A percentile compares a stretch with the other conserved stretches of the same genome.
Conservation (phyloP, 306 rosid genomes). For the Nissolia schottii region DNA sequence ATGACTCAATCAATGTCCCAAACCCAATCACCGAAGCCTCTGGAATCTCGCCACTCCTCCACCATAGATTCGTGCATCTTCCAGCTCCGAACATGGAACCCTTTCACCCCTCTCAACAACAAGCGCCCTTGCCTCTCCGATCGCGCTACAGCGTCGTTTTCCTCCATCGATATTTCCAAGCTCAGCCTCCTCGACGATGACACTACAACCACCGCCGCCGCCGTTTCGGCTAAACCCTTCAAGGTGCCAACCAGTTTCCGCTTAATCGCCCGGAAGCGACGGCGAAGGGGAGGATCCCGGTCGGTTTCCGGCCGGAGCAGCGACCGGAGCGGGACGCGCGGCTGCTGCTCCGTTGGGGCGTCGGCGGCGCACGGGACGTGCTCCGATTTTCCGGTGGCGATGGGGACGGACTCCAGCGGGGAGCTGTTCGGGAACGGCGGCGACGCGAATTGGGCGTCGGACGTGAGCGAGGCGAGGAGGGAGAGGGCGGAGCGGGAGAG, state of each 20-base stretch:
- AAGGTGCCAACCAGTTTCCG: slow-evolving; percentile 36
- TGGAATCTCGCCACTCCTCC: background rate
- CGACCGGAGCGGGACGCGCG: slow-evolving; percentile 83
- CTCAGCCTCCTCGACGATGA: slow-evolving; percentile 72
- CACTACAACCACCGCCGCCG: slow-evolving; percentile 4
- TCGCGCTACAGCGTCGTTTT: slow-evolving; percentile 63
- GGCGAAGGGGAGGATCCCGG: slow-evolving; percentile 87
- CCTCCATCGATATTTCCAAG: slow-evolving; percentile 63
- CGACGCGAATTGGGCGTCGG: slow-evolving; percentile 87
- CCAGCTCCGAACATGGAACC: background rate
- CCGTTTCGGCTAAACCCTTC: background rate
- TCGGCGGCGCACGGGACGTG: slow-evolving; percentile 91
- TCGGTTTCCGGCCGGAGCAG: slow-evolving; percentile 97
- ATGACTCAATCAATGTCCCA: background rate
- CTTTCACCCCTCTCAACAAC: slow-evolving; percentile 2
- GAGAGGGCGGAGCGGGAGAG: slow-evolving; percentile 30
- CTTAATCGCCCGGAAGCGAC: slow-evolving; percentile 67
- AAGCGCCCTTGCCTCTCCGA: slow-evolving; percentile 94
- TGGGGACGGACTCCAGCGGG: slow-evolving; percentile 93
- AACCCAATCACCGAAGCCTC: background rate
- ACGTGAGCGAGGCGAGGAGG: slow-evolving; percentile 90
- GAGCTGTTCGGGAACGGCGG: slow-evolving; percentile 91
- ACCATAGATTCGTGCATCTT: background rate
- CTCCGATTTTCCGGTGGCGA: slow-evolving; percentile 90
- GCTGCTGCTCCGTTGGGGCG: slow-evolving; percentile 91